Evolutionary conservation across 179 eudicot species (phyloP).

Genomic region (Patellifolia procumbens): DNA sequence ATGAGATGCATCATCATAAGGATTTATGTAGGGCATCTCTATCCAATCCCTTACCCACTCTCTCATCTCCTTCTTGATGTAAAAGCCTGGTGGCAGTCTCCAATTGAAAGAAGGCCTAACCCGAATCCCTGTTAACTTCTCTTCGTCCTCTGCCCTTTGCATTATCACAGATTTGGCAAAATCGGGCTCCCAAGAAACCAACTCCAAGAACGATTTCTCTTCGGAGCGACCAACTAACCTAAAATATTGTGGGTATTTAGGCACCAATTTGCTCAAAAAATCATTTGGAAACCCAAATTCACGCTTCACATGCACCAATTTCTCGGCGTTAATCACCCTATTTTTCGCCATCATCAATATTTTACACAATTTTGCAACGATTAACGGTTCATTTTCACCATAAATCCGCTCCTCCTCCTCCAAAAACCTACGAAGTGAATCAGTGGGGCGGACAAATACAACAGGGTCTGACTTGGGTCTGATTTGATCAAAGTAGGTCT

Average conservation of each 20-base stretch:
- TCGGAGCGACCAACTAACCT: constrained; percentile 46
- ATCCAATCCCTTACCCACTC: constrained; percentile 96
- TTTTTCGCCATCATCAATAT: constrained; percentile 81
- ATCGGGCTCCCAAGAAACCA: constrained; percentile 65
- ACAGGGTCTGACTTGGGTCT: constrained; percentile 61
- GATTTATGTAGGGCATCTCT: constrained; percentile 82
- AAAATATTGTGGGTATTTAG: constrained; percentile 57
- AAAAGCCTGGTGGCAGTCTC: constrained; percentile 70
- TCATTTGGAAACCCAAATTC: constrained; percentile 86
- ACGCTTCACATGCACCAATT: constrained; percentile 75
- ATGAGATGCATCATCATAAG: constrained; percentile 63
- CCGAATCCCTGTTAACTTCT: constrained; percentile 55
- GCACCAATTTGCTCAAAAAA: constrained; percentile 53
- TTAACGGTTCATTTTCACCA: constrained; percentile 41
- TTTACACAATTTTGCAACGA: constrained; percentile 68
- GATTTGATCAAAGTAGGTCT: constrained; percentile 58
- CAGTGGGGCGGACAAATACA: constrained; percentile 48
- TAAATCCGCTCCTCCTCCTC: constrained; percentile 51
- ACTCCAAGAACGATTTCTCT: constrained; percentile 50
- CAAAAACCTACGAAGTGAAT: constrained; percentile 39
- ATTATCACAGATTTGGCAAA: constrained; percentile 61
- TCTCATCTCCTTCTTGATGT: constrained; percentile 81
- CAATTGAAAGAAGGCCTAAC: constrained; percentile 68
- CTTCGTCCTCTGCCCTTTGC: constrained; percentile 68
- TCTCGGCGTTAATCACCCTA: constrained; percentile 63